Percentiles rank a stretch among this genome's conserved stretches.
These are phyloP conservation scores for Dunaliella sp. DNA, from an alignment of 139 green algal species.

Conservation along the genomic window DNA sequence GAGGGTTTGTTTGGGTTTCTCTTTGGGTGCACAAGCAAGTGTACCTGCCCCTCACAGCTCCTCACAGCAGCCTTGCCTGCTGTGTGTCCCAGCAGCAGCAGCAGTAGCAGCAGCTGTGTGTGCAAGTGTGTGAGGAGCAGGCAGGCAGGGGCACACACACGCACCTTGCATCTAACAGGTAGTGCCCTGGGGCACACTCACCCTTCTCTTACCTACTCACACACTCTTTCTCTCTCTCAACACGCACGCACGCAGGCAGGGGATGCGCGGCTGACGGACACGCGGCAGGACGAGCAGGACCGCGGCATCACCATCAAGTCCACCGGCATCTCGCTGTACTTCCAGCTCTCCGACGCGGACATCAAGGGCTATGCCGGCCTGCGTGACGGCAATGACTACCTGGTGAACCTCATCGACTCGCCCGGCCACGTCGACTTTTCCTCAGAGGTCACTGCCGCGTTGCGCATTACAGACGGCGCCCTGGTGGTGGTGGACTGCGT, in stretches of 20 bases:
- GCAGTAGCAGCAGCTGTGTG: neutral
- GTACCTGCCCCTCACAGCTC: no score
- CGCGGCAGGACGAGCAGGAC: slow-evolving; percentile 97
- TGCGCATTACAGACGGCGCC: slow-evolving; percentile 98
- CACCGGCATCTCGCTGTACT: slow-evolving; percentile 99
- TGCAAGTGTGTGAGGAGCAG: neutral
- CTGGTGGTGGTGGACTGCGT: slow-evolving; percentile 99
- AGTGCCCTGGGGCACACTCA: no score
- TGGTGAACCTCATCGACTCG: slow-evolving; percentile 99
- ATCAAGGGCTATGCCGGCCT: slow-evolving; percentile 71
- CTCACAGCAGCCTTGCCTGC: no score
- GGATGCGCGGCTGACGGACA: slow-evolving; percentile 92
- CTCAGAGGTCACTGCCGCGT: slow-evolving; percentile 97
- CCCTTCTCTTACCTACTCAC: no score
- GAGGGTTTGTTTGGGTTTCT: no score
- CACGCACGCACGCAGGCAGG: slow-evolving; percentile 63
- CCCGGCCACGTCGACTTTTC: slow-evolving; percentile 99
- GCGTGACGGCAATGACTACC: slow-evolving; percentile 87
- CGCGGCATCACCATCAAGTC: slow-evolving; percentile 99
- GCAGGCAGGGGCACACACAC: neutral
- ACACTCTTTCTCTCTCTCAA: neutral
- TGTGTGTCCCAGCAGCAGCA: neutral
- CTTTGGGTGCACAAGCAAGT: no score
- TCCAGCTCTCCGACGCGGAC: slow-evolving; percentile 78
- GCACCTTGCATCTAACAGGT: no score